Evolutionary conservation across 805 yeast species (phyloP).

Genomic region (Brettanomyces naardenensis): DNA sequence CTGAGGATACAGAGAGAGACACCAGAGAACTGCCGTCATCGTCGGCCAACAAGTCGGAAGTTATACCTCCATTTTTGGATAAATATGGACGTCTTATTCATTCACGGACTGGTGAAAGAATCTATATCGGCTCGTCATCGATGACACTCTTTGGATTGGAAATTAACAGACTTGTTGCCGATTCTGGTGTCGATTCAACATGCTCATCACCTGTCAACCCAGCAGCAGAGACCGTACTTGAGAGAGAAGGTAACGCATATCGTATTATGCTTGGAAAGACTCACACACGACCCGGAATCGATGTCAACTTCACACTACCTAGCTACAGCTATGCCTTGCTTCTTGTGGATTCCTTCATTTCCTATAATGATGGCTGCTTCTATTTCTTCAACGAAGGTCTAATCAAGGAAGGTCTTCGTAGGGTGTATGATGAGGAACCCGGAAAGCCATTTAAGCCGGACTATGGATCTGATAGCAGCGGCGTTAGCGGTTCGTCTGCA

Average conservation of each 20-base stretch:
- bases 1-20: neutral
- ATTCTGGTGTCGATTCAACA: slow-evolving; percentile 4
- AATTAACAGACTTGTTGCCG: slow-evolving; percentile 42
- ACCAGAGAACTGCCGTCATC: neutral
- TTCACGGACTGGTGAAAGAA: slow-evolving; percentile 66
- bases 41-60: slow-evolving; percentile 28
- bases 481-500: slow-evolving; percentile 15
- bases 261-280: slow-evolving; percentile 61
- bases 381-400: slow-evolving; percentile 79
- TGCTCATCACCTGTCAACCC: slow-evolving; percentile 11
- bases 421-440: slow-evolving; percentile 46
- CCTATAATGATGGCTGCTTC: slow-evolving; percentile 78
- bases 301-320: slow-evolving; percentile 67
- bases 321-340: slow-evolving; percentile 70
- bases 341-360: slow-evolving; percentile 66
- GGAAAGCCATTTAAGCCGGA: slow-evolving; percentile 23
- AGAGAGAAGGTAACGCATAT: slow-evolving; percentile 72
- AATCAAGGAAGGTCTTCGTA: slow-evolving; percentile 57
- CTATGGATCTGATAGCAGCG: slow-evolving; percentile 17
- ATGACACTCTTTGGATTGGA: slow-evolving; percentile 78
- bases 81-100: slow-evolving; percentile 65
- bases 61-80: slow-evolving; percentile 64
- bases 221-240: slow-evolving; percentile 46
- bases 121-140: slow-evolving; percentile 75
- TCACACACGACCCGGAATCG: slow-evolving; percentile 57